These are phyloP conservation scores for Umbelopsis ramanniana DNA, from an alignment of 192 early-diverging fungal genomes.

Conservation along the genomic window DNA sequence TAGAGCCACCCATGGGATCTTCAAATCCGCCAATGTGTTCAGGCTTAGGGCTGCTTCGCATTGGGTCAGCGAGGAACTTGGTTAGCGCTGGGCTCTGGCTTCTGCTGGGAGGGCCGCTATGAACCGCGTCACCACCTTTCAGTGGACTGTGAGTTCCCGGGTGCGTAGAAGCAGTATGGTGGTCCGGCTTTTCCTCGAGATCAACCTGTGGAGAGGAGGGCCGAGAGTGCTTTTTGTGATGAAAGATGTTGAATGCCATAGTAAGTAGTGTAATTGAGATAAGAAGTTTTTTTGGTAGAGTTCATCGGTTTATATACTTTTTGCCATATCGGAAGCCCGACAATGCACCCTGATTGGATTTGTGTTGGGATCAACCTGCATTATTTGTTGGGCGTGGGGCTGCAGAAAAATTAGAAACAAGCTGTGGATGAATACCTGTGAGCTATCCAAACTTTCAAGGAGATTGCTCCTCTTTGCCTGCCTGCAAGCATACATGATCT, in stretches of 20 bases:
- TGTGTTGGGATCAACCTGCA: too few relatives aligned
- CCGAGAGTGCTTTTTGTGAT: background rate
- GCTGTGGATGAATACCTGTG: too few relatives aligned
- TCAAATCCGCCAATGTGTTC: slow-evolving; percentile 16
- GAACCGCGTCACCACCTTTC: background rate
- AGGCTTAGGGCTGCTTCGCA: slow-evolving; percentile 1
- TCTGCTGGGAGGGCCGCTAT: background rate
- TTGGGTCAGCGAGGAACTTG: slow-evolving; percentile 20
- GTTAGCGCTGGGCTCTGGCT: background rate
- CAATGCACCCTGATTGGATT: too few relatives aligned
- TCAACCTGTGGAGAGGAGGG: background rate
- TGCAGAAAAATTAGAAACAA: too few relatives aligned
- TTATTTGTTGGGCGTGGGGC: too few relatives aligned
- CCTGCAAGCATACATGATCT: too few relatives aligned
- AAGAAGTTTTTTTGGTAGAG: too few relatives aligned
- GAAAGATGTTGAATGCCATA: background rate
- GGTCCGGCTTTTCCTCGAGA: background rate
- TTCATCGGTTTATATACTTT: too few relatives aligned
- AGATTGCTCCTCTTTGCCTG: too few relatives aligned
- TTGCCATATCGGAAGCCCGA: too few relatives aligned
- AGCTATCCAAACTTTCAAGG: too few relatives aligned
- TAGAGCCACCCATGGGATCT: slow-evolving; percentile 24
- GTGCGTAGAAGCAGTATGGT: background rate
- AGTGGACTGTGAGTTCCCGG: background rate
- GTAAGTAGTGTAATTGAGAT: too few relatives aligned